Conservation (phyloP, 768 basidiomycete genomes). For the Boletales sp. region DNA sequence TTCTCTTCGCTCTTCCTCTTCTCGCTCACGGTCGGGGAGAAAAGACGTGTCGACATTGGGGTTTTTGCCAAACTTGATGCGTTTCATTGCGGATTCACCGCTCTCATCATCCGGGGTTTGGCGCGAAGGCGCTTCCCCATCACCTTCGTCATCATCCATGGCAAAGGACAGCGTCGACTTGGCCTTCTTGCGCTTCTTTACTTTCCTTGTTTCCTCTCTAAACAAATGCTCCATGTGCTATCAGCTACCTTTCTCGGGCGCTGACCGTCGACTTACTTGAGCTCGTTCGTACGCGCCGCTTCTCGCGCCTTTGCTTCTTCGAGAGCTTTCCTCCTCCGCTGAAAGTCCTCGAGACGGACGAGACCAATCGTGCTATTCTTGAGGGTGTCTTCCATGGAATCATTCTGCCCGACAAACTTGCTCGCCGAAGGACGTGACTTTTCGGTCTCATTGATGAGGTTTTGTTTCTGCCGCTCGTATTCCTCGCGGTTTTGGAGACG, state of each 20-base stretch:
- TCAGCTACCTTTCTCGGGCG: slow-evolving; percentile 51
- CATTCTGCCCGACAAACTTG: slow-evolving; percentile 92
- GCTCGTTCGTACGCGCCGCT: slow-evolving; percentile 77
- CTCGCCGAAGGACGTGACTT: slow-evolving; percentile 83
- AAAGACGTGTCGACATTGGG: slow-evolving; percentile 97
- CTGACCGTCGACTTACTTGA: slow-evolving; percentile 66
- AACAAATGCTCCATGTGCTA: slow-evolving; percentile 76
- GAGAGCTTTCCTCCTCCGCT: slow-evolving; percentile 80
- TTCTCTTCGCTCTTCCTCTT: slow-evolving; percentile 86
- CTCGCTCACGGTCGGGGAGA: slow-evolving; percentile 95
- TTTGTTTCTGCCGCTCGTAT: slow-evolving; percentile 76
- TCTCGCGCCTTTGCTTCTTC: slow-evolving; percentile 91
- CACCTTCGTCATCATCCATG: slow-evolving; percentile 72
- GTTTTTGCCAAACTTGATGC: slow-evolving; percentile 86
- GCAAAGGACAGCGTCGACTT: slow-evolving; percentile 92
- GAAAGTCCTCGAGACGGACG: slow-evolving; percentile 89
- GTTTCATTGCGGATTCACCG: slow-evolving; percentile 56
- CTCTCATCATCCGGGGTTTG: slow-evolving; percentile 37
- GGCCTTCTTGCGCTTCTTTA: slow-evolving; percentile 91
- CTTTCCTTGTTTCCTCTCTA: slow-evolving; percentile 83
- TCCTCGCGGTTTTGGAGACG: slow-evolving; percentile 77
- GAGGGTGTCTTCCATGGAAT: slow-evolving; percentile 90
- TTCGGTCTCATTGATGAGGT: slow-evolving; percentile 84
- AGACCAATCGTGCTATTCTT: slow-evolving; percentile 91
- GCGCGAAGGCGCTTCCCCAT: slow-evolving; percentile 36